Percentiles rank a stretch among this genome's conserved stretches.
Evolutionary conservation across 257 asterid species (phyloP).

Genomic region (Jacaranda copaia): DNA sequence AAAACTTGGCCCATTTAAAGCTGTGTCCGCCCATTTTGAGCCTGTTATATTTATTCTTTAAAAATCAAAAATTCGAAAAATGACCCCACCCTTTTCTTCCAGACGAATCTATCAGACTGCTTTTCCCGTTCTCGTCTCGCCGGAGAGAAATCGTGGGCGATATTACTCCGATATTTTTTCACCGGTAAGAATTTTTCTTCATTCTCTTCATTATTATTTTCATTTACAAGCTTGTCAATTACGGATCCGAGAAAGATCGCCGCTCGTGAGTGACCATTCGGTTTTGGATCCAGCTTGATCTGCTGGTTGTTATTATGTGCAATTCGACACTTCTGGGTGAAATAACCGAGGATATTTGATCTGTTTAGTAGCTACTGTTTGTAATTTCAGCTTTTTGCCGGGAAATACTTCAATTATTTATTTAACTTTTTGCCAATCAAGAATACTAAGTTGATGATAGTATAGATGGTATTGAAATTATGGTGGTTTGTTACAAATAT

Average conservation of each 20-base stretch:
- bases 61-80: conserved; percentile 28
- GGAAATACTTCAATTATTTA: background rate
- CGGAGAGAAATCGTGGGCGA: conserved; percentile 17
- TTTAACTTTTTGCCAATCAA: background rate
- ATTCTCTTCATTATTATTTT: background rate
- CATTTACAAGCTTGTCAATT: background rate
- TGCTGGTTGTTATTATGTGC: background rate
- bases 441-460: conserved; percentile 13
- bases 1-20: background rate
- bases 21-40: background rate
- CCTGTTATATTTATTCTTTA: conserved; percentile 28
- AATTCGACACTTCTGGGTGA: conserved; percentile 1
- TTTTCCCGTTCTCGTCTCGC: conserved; percentile 16
- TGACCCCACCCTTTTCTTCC: conserved; percentile 12
- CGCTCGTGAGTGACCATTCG: background rate
- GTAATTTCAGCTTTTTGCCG: conserved; percentile 18
- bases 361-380: background rate
- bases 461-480: background rate
- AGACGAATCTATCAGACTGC: conserved; percentile 19
- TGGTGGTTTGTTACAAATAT: background rate
- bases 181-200: conserved; percentile 8
- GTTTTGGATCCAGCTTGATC: conserved; percentile 2
- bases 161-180: background rate
- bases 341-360: conserved; percentile 18
- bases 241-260: conserved; percentile 18